These are phyloP conservation scores for Populus pruinosa DNA, from an alignment of 345 rosid species.

Conservation along the genomic window DNA sequence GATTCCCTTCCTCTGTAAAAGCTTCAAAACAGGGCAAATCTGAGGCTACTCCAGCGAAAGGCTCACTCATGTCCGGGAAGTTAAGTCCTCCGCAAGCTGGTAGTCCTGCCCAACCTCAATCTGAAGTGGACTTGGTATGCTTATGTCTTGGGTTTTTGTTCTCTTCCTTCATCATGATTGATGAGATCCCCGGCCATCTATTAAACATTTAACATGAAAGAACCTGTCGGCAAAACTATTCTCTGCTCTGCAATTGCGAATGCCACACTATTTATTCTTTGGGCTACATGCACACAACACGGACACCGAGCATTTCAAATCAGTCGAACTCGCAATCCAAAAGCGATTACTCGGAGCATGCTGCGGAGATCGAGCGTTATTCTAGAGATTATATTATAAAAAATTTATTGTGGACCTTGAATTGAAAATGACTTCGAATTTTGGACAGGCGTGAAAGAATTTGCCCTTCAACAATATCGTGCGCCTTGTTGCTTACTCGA, in stretches of 20 bases:
- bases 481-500: too few relatives aligned
- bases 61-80: slow-evolving; percentile 45
- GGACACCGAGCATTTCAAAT: too few relatives aligned
- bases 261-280: too few relatives aligned
- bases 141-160: slow-evolving; percentile 9
- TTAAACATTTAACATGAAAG: slow-evolving; percentile 31
- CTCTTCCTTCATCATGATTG: background rate
- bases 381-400: too few relatives aligned
- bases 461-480: too few relatives aligned
- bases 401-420: too few relatives aligned
- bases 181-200: slow-evolving; percentile 3
- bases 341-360: too few relatives aligned
- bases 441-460: too few relatives aligned
- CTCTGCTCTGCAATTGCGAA: slow-evolving; percentile 39
- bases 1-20: slow-evolving; percentile 72
- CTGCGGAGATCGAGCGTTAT: too few relatives aligned
- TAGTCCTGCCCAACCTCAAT: slow-evolving; percentile 37
- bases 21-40: slow-evolving; percentile 50
- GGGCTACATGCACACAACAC: too few relatives aligned
- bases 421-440: too few relatives aligned
- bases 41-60: slow-evolving; percentile 68
- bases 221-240: slow-evolving; percentile 68
- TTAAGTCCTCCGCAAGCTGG: slow-evolving; percentile 43
- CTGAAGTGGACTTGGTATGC: slow-evolving; percentile 66
- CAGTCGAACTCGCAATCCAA: too few relatives aligned